Evolutionary conservation across 768 basidiomycete species (phyloP), one percentile per base, ranked within the genome.

Genomic region (Amanita molliuscula): DNA sequence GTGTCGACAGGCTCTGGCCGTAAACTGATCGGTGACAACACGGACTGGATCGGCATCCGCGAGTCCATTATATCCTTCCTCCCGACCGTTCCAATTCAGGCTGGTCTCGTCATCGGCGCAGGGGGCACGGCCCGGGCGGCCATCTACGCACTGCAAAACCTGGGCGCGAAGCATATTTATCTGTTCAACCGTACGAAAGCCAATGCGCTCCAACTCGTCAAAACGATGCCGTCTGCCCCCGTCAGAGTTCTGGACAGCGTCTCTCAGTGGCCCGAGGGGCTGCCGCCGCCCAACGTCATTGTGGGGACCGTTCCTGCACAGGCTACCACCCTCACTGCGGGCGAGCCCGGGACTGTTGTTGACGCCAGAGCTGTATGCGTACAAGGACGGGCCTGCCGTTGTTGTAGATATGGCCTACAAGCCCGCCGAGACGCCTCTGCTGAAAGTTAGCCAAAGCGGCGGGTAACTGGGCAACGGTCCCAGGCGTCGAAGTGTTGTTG

Each of bases 361-460:
- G 10, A 75, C 86, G 2, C 50, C 56, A 6, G 66, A 71, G 10
- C 60, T 96, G 18, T 84, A 91, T 55, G 62, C 66, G 1, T 74
- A 76, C 54, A 64, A 61, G 7, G 62, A 67, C 37, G 72, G 77
- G 0, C 69, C 69, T 1, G 70, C 73, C n/a, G 84, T 84, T 1
- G 84, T 93, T 9, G 74, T 98, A 9, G 96, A 99, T 58, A 88
- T 96, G 85, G 92, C 94, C 16, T 98, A 97, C 64, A 84, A 84
- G 57, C 96, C 94, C 0, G 78, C 83, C 3, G 75, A 81, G 56
- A 98, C 95, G 11, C 84, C 93, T 0, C 64, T 99, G 48, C 66
- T 97, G 21, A 61, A 63, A 47, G n/a, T 65, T 95, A 11, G 93
- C 90, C 3, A 71, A 74, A 56, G 59, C 62, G 34, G 66, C 61